Evolutionary conservation across 1,284 basidiomycete genomes (phyloP), one percentile per base, ranked within the genome.

Genomic region (Tylopilus orsonianus): DNA sequence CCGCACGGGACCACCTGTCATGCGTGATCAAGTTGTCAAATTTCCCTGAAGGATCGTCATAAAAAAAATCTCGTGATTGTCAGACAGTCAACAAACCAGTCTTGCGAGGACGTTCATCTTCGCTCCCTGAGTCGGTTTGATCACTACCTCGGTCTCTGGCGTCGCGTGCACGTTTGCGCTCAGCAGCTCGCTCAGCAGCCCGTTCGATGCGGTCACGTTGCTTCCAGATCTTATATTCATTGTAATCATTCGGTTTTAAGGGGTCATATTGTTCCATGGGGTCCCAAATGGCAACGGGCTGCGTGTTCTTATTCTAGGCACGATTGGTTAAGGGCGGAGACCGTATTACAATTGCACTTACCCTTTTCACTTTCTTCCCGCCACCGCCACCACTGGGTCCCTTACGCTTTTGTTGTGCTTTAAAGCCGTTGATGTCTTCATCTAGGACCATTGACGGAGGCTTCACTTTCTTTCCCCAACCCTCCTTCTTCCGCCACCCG

Each of bases 361-460:
- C 88, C 76, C 83, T 87, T 64, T 75, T 87, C 36, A 73, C 78
- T 60, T 79, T 85, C 67, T 76, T 81, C 3, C 78, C 72, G 13
- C 62, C 50, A 58, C 73, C 43, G 62, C 73, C 60, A 71, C 54
- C 62, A 16, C 62, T 61, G 14, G 52, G 23, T 2, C 64, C 64
- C 80, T 59, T 75, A 68, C 56, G 71, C 73, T 56, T 79, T 70
- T 58, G 74, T 63, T 67, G 64, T 7, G 72, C 64, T 66, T 81
- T 84, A 68, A 87, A 93, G 0, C 90, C 90, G 50, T 93, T 93
- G 52, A 93, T 75, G 54, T 93, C 89, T 54, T 92, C 90, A 54
- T 91, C 88, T 9, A 91, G 76, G 19, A 91, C 72, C 88, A 91
- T 91, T 0, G 87, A 88, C 12, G 88, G 89, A n/a, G 89, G 88